These are phyloP conservation scores for Ophiostoma australiae DNA, from an alignment of 2,329 filamentous ascomycete genomes.

Conservation along the genomic window DNA sequence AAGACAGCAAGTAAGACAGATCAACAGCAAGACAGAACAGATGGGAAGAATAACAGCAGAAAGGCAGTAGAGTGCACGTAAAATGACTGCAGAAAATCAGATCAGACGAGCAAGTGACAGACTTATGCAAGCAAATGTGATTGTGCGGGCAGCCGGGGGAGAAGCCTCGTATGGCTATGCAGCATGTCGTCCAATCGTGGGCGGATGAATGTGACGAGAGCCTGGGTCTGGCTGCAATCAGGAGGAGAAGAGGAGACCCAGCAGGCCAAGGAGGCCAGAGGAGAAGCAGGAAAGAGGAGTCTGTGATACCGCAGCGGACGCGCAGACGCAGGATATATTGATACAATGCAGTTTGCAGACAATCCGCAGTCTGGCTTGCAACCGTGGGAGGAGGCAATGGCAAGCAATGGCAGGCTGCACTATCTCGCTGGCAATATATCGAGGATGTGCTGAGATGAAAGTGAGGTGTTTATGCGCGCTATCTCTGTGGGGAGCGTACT, in stretches of 20 bases:
- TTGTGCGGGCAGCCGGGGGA: constrained; percentile 10
- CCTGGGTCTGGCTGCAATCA: neutral
- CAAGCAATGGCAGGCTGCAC: constrained; percentile 10
- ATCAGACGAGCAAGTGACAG: neutral
- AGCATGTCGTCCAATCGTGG: neutral
- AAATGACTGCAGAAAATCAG: neutral
- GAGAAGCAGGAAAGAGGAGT: constrained; percentile 7
- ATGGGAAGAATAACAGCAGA: neutral
- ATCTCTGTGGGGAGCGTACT: neutral
- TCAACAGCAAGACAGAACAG: neutral
- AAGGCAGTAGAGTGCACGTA: neutral
- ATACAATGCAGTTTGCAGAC: neutral
- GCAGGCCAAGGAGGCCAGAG: too few species aligned
- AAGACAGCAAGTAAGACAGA: neutral
- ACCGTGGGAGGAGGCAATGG: neutral
- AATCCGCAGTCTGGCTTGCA: neutral
- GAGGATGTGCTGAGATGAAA: constrained; percentile 2
- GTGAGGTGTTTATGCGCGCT: constrained; percentile 7
- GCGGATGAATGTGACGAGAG: neutral
- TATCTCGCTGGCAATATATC: neutral
- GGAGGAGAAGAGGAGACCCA: neutral
- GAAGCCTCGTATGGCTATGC: constrained; percentile 1
- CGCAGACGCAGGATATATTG: constrained; percentile 5
- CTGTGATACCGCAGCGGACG: neutral
- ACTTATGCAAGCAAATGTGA: neutral